Conservation (phyloP, 164 flowering plant genomes). For the Aristolochia contorta region DNA sequence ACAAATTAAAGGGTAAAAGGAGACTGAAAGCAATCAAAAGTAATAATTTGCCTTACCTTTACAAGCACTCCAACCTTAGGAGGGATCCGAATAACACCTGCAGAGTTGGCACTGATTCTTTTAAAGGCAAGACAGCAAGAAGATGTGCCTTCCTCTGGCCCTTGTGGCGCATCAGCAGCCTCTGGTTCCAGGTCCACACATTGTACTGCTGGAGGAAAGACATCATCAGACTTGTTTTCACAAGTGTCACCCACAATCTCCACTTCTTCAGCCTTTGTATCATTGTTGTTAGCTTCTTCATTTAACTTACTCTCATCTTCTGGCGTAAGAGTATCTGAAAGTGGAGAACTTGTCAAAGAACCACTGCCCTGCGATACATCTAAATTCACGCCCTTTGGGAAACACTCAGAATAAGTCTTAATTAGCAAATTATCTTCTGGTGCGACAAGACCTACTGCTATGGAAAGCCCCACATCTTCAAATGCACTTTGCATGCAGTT, state of each 20-base stretch:
- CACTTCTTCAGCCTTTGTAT: constrained; percentile 7
- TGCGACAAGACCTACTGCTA: background rate
- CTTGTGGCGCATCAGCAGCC: no score
- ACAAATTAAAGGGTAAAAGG: no score
- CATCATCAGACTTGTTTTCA: constrained; percentile 9
- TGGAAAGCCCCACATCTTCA: constrained; percentile 64
- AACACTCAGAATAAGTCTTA: background rate
- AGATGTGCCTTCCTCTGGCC: no score
- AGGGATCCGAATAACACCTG: no score
- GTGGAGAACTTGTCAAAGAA: constrained; percentile 11
- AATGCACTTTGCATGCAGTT: constrained; percentile 46
- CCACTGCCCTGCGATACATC: constrained; percentile 8
- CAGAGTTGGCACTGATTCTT: no score
- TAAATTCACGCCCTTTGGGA: constrained; percentile 10
- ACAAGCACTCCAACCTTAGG: no score
- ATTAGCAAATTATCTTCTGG: no score
- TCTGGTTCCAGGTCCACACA: constrained; percentile 4
- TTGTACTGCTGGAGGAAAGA: constrained; percentile 6
- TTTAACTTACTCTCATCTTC: constrained; percentile 8
- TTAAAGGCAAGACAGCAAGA: no score
- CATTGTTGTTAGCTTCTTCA: constrained; percentile 11
- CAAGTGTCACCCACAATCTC: constrained; percentile 5
- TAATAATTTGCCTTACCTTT: no score
- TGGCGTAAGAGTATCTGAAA: constrained; percentile 33
- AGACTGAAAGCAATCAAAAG: no score